Evolutionary conservation across 345 rosid species (phyloP).

Genomic region (Citrus mangshanensis): DNA sequence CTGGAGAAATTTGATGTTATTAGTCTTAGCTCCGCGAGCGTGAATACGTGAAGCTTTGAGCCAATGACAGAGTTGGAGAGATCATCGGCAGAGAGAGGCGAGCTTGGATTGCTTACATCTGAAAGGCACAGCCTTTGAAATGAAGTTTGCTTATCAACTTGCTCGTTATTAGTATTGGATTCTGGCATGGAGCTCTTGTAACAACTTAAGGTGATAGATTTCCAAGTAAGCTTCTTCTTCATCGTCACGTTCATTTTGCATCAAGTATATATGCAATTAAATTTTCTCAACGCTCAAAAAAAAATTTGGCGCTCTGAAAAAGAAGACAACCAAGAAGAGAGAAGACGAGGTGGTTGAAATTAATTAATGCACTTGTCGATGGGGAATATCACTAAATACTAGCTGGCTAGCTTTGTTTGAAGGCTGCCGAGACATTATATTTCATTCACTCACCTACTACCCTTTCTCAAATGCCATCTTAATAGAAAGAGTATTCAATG

Average conservation of each 20-base stretch:
- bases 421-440: background rate
- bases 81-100: conserved; percentile 50
- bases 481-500: background rate
- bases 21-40: conserved; percentile 47
- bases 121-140: conserved; percentile 48
- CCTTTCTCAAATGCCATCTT: background rate
- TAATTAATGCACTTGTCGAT: no score
- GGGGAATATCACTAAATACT: no score
- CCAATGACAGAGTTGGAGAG: conserved; percentile 55
- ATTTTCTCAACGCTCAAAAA: no score
- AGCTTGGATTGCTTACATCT: conserved; percentile 56
- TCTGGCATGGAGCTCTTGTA: conserved; percentile 28
- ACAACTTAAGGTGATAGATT: conserved; percentile 43
- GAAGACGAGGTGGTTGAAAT: background rate
- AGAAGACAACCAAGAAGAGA: background rate
- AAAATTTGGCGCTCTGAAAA: background rate
- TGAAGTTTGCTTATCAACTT: conserved; percentile 32
- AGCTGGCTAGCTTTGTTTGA: background rate
- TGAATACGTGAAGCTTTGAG: conserved; percentile 50
- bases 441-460: conserved; percentile 23
- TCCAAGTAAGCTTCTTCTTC: conserved; percentile 41
- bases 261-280: no score
- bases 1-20: conserved; percentile 50
- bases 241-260: conserved; percentile 19
- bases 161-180: background rate